Base-by-base conservation (phyloP, 2,329 filamentous ascomycete genomes). In the Ascochyta fabae region DNA sequence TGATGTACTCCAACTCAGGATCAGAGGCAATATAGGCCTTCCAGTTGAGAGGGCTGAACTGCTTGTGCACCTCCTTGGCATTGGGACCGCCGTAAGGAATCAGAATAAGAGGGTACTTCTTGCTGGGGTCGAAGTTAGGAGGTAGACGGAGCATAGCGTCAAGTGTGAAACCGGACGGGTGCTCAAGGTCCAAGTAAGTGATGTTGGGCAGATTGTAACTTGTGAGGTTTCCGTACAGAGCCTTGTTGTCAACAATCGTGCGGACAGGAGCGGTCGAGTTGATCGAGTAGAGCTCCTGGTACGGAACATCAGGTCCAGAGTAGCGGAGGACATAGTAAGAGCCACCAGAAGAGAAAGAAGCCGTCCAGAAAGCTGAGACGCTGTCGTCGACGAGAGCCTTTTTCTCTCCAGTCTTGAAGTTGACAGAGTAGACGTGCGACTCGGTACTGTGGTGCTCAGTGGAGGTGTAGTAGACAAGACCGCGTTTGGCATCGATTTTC, bases 1-100 rank as follows among this genome's bases (percentile, higher is more conserved):
- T 84, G 46, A 89, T 83, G 74, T 85, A 90, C 67, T 88, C 80
- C 0, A 90, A 82, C 58, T 89, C 86, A 0, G 86, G 85, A 62
- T 90, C 87, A 0, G 86, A 88, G 0, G 85, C 78, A 41, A 90
- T 82, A 74, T 89, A 90, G 0, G 83, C 79, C 44, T 82, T 81
- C 84, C 84, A 90, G 62, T 79, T 79, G 24, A 86, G 77, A 0
- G 80, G 53, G 50, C 80, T 78, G 74, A 85, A 88, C 1, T 72
- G 66, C 70, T 89, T 88, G 50, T 67, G 75, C 1, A 87, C 86
- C 58, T 84, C 77, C 64, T 90, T 87, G 0, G 86, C 83, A 53
- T 83, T 84, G 0, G 87, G 88, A 0, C 87, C 88, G 19, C 88
- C 88, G 69, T 90, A 90, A 0, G 87, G 86, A 1, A 84, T 86